A percentile compares a stretch with the other conserved stretches of the same genome.
phyloP scores from a whole-genome alignment of 2,329 filamentous ascomycete genomes.

The Neoscytalidium dimidiatum region DNA sequence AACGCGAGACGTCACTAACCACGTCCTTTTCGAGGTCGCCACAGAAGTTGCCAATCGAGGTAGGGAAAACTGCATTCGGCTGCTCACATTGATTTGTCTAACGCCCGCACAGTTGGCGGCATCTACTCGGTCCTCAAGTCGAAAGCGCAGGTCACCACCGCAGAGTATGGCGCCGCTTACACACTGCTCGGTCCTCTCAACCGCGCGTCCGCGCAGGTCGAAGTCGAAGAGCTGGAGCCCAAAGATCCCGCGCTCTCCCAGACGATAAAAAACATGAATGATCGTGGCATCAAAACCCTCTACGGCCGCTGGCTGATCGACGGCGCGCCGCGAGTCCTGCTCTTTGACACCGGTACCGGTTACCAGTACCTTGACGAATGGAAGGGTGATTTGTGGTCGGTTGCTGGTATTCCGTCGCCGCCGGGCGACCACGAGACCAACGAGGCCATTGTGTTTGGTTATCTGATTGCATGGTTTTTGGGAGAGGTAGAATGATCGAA shows the following conservation, averaged over 20 bases:
- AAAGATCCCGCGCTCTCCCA: conserved; percentile 74
- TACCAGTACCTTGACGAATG: conserved; percentile 93
- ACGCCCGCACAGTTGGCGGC: conserved; percentile 70
- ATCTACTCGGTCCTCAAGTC: conserved; percentile 99
- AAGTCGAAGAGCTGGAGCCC: conserved; percentile 91
- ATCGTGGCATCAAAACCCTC: conserved; percentile 83
- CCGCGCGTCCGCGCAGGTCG: conserved; percentile 91
- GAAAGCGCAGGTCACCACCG: conserved; percentile 95
- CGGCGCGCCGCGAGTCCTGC: conserved; percentile 86
- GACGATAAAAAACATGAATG: conserved; percentile 90
- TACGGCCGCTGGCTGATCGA: conserved; percentile 98
- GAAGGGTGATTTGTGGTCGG: conserved; percentile 95
- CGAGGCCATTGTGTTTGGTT: conserved; percentile 96
- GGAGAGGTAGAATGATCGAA: conserved; percentile 71
- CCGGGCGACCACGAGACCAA: conserved; percentile 93
- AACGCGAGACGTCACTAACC: conserved; percentile 79
- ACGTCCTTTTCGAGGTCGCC: conserved; percentile 93
- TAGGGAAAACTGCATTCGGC: conserved; percentile 44
- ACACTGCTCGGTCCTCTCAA: conserved; percentile 94
- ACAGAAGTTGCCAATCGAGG: conserved; percentile 97
- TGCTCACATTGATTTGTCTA: conserved; percentile 26
- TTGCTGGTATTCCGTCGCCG: conserved; percentile 89
- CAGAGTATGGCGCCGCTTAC: conserved; percentile 97
- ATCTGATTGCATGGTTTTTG: conserved; percentile 95
- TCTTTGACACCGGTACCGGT: conserved; percentile 93